These are phyloP conservation scores for Zygnema circumcarinatum DNA, from an alignment of 139 green algal genomes.

Conservation along the genomic window DNA sequence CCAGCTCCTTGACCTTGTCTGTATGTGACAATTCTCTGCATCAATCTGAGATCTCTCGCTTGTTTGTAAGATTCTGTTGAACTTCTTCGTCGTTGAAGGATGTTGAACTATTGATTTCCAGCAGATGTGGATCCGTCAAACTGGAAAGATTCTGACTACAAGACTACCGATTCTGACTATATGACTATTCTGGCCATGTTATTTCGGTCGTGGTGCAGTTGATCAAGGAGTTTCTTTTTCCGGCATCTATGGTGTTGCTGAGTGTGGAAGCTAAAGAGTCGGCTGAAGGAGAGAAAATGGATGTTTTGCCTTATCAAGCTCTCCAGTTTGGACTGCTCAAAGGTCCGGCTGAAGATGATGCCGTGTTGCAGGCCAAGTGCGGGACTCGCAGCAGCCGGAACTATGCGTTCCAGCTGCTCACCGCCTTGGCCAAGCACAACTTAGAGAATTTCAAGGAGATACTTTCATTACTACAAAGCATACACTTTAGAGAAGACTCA, in stretches of 20 bases:
- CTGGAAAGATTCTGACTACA: too few species aligned
- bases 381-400: slow-evolving; percentile 8
- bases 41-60: too few species aligned
- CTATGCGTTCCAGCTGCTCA: slow-evolving; percentile 37
- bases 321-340: slow-evolving; percentile 35
- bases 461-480: slow-evolving; percentile 4
- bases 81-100: too few species aligned
- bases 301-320: not conserved
- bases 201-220: slow-evolving; percentile 38
- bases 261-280: not conserved
- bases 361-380: slow-evolving; percentile 38
- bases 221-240: slow-evolving; percentile 50
- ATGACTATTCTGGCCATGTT: too few species aligned
- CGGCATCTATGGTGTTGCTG: slow-evolving; percentile 31
- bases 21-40: too few species aligned
- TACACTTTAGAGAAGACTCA: slow-evolving; percentile 41
- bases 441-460: slow-evolving; percentile 30
- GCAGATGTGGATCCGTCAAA: too few species aligned
- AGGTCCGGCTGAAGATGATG: slow-evolving; percentile 14
- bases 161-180: too few species aligned
- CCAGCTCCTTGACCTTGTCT: too few species aligned
- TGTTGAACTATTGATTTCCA: too few species aligned
- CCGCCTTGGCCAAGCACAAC: slow-evolving; percentile 6
- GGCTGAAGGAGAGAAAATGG: not conserved
- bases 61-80: too few species aligned